Evolutionary conservation across 2,329 filamentous ascomycete species (phyloP).

Genomic region (Calycina herbarum): DNA sequence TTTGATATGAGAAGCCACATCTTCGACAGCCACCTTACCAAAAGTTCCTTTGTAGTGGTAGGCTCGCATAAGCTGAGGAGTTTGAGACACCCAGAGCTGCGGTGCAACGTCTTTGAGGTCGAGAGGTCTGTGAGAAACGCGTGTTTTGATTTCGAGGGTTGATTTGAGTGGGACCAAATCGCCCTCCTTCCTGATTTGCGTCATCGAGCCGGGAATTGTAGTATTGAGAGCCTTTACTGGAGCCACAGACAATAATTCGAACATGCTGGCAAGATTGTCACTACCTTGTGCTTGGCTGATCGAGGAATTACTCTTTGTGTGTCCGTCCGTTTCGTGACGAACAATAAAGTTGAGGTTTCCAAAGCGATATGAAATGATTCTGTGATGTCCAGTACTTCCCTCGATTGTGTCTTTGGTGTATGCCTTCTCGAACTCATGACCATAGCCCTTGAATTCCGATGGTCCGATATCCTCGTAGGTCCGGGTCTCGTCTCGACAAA

Average conservation of each 20-base stretch:
- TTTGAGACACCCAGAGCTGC: conserved; percentile 50
- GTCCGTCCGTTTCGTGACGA: conserved; percentile 47
- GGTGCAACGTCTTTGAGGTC: conserved; percentile 40
- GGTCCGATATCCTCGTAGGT: conserved; percentile 36
- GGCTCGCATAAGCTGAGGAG: conserved; percentile 47
- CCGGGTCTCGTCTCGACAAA: conserved; percentile 39
- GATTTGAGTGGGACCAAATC: conserved; percentile 37
- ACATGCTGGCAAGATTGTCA: conserved; percentile 28
- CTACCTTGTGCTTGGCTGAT: conserved; percentile 15
- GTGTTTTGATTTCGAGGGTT: conserved; percentile 49
- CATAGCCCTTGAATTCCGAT: conserved; percentile 44
- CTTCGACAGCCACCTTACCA: conserved; percentile 37
- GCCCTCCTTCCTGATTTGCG: conserved; percentile 39
- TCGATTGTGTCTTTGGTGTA: conserved; percentile 41
- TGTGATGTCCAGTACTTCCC: conserved; percentile 46
- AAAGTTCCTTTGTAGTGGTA: conserved; percentile 44
- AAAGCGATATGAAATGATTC: conserved; percentile 47
- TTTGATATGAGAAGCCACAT: conserved; percentile 27
- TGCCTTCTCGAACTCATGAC: conserved; percentile 46
- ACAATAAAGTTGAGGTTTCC: conserved; percentile 43
- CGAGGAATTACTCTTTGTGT: conserved; percentile 29
- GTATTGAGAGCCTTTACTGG: conserved; percentile 18
- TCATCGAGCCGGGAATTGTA: conserved; percentile 28
- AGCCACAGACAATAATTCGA: conserved; percentile 33
- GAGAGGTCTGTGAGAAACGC: conserved; percentile 38